phyloP scores from a whole-genome alignment of 139 green algal species.

The Marvania coccoides region DNA sequence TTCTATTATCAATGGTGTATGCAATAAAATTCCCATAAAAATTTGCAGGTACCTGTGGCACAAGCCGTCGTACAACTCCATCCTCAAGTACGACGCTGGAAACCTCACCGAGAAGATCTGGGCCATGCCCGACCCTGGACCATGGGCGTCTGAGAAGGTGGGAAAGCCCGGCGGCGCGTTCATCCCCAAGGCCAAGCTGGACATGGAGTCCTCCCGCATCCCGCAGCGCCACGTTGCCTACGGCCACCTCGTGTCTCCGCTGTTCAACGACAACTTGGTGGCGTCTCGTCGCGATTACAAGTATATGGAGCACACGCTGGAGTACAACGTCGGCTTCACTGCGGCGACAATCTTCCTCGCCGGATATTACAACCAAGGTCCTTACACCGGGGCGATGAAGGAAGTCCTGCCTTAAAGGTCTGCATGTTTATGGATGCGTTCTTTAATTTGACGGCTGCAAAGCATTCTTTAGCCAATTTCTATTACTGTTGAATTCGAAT shows the following conservation, averaged over 20 bases:
- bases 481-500: too few relatives aligned
- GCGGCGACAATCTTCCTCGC: conserved; percentile 10
- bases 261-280: conserved; percentile 13
- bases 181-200: background rate
- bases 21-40: too few relatives aligned
- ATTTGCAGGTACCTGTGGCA: conserved; percentile 22
- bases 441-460: too few relatives aligned
- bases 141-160: background rate
- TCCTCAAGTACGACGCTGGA: background rate
- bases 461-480: too few relatives aligned
- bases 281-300: conserved; percentile 20
- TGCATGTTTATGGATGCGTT: too few relatives aligned
- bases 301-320: conserved; percentile 13
- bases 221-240: conserved; percentile 22
- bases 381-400: background rate
- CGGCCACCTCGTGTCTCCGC: conserved; percentile 17
- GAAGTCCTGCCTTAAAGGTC: conserved; percentile 1
- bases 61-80: conserved; percentile 10
- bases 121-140: background rate
- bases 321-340: conserved; percentile 2
- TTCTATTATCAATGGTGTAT: too few relatives aligned
- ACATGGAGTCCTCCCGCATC: background rate
- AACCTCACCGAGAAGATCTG: background rate
- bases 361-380: background rate
- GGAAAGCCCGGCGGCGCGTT: background rate